Conservation (phyloP, 2,329 filamentous ascomycete genomes). For the Pseudogymnoascus sp. region DNA sequence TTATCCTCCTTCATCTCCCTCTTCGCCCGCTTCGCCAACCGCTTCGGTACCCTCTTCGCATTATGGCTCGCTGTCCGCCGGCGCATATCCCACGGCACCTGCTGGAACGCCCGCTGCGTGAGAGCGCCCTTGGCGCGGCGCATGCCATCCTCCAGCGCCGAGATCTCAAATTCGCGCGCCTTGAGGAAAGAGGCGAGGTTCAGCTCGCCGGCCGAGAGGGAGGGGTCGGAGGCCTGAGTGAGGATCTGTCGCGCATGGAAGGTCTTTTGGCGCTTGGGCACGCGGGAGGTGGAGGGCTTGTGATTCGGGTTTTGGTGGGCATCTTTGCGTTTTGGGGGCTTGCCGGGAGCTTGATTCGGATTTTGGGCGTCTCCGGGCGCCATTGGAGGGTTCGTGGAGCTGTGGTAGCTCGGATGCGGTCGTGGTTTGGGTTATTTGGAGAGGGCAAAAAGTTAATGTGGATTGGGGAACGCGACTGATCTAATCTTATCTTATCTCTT, state of each 20-base stretch:
- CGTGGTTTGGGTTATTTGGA: background rate
- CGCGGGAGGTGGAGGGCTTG: conserved; percentile 16
- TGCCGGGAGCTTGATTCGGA: background rate
- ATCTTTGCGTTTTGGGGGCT: background rate
- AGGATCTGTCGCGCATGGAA: conserved; percentile 39
- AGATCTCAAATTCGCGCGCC: conserved; percentile 83
- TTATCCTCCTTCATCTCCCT: conserved; percentile 82
- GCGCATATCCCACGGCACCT: conserved; percentile 76
- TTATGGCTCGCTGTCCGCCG: conserved; percentile 92
- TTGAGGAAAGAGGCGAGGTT: conserved; percentile 78
- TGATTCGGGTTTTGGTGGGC: background rate
- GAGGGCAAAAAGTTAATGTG: conserved; percentile 1
- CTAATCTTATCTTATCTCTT: conserved; percentile 4
- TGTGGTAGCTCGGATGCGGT: background rate
- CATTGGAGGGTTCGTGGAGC: conserved; percentile 2
- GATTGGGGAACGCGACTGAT: background rate
- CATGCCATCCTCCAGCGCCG: conserved; percentile 76
- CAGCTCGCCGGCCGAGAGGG: conserved; percentile 62
- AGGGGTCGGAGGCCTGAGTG: conserved; percentile 35
- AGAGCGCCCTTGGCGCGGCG: conserved; percentile 56
- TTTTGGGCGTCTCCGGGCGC: background rate
- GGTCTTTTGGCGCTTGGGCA: conserved; percentile 34
- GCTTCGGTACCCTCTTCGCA: conserved; percentile 76
- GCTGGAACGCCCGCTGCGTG: conserved; percentile 75
- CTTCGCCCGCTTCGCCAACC: conserved; percentile 62